Evolutionary conservation across 352 stramenopile species (phyloP), one percentile per base, ranked within the genome.

Genomic region (Phytophthora citrophthora): DNA sequence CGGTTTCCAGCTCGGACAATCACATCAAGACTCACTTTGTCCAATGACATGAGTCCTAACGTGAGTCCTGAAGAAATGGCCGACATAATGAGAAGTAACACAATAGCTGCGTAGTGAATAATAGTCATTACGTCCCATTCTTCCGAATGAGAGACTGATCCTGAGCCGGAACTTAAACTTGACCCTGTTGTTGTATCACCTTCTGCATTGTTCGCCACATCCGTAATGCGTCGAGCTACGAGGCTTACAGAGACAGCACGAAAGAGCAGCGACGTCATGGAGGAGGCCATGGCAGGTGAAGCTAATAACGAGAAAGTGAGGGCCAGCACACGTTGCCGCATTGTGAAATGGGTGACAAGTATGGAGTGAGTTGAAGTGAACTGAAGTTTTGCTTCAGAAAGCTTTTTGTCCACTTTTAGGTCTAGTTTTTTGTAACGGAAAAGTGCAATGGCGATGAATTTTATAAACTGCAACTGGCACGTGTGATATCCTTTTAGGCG

Each of bases 21-120:
- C 49, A 99, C 98, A 64, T 99, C 90, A 9, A 99, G 81, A 43
- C 94, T 97, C 7, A 96, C 98, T 54, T 95, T 96, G 76, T 99
- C 97, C 20, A 99, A 83, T 12, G 94, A 95, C 84, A 99, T 96
- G 49, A 99, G 83, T 0, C 97, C 97, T 15, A 99, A 83, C 16
- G 96, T 99, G 12, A 99, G 76, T 4, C 97, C 97, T 15, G 84
- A 97, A 60, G 99, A 99, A 23, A 98, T 84, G 32, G 86, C 93
- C 7, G 96, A 98, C 60, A 99, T 77, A 10, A 61, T 48, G 15
- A 96, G 74, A 5, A 96, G 86, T 15, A 89, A 7, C 5, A 88
- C 23, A 53, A 94, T 89, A 8, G 64, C 51, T 8, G 43, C 16
- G 47, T 76, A 89, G 26, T 84, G 82, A n/a, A 79, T 61, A n/a